Evolutionary conservation across 164 flowering plant genomes (phyloP), one percentile per base, ranked within the genome.

Genomic region (Kingdonia uniflora): DNA sequence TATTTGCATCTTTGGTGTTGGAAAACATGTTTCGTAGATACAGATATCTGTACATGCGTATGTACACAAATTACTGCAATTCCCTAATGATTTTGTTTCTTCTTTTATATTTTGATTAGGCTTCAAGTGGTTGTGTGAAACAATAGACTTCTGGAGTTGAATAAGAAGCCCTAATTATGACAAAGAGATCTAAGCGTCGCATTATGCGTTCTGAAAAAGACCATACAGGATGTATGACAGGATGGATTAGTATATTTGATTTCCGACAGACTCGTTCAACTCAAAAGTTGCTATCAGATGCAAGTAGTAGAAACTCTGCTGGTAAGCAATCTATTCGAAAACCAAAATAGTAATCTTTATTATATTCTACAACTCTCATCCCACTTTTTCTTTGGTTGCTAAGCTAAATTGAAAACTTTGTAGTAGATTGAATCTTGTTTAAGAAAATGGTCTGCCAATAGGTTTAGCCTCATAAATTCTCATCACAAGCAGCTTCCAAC

Each of bases 151-250:
- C 8, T 29, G 6, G 8, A 29, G 35, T 29, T 29, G 6, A 51
- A 25, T n/a, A 42, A 45, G 12, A 6, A 6, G 16, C 20, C 8
- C 14, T 71, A 58, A 62, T 25, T 14, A 86, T 87, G 97, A 80
- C 75, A 43, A 81, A 80, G 72, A 74, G 49, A 66, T 71, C 79
- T 8, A 75, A 70, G 21, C 73, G 56, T 55, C 85, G 68, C 26
- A 51, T 60, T 52, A 52, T 54, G n/a, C 69, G 70, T 20, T 26
- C 55, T 51, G 80, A 75, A 45, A 79, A 71, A 57, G 72, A 65
- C 53, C 85, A 78, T 21, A 58, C 73, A 11, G 89, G 95, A 24
- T 90, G 97, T 56, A 78, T 90, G 72, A 69, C 74, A 74, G 80
- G 95, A 22, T 65, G 84, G 65, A 81, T 87, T 26, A 80, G 74